Base-by-base conservation (phyloP, 768 basidiomycete species). In the Podaxis sp. region DNA sequence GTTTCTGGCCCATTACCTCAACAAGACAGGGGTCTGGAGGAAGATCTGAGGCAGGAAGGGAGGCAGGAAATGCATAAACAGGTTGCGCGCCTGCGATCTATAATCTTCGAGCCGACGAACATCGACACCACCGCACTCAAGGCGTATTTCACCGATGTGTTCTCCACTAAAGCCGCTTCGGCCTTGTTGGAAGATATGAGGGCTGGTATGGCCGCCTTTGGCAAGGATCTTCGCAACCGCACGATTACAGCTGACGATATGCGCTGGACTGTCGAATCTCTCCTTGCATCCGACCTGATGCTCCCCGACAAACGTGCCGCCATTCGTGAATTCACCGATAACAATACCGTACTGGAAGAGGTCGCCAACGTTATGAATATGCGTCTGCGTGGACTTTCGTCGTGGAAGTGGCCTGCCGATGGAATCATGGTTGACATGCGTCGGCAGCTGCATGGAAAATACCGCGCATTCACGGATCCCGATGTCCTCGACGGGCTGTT, bases 401-500 rank as follows among this genome's bases (percentile, higher is more conserved):
- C 72, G 2, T 82, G 82, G 81, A 64, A 74, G 1, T 83, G 81
- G 81, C 80, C 80, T 2, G 65, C 65, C 2, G 74, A 77, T 29
- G 81, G 81, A 1, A 70, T 79, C 19, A 55, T 63, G 37, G 71
- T 82, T 4, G 79, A 83, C 57, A 80, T 81, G 73, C 74, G 81
- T 13, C 73, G 81, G 5, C 75, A 78, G 70, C 70, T 83, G 36
- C 79, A 79, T 64, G 82, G 82, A 2, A 82, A 81, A 69, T 46
- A 46, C 19, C 43, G n/a, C 29, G 79, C 78, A 24, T 81, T 79
- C 64, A 79, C 79, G 11, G 80, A 83, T 63, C 77, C 77, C 17
- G 81, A 83, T 49, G 74, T 81, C 52, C 66, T 83, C 25, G 79
- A 82, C 56, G 79, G 76, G 0, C 69, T 82, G 11, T 68, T 83